Base-by-base conservation (phyloP, 352 stramenopile species). In the Thalassiosira livingstoniorum region DNA sequence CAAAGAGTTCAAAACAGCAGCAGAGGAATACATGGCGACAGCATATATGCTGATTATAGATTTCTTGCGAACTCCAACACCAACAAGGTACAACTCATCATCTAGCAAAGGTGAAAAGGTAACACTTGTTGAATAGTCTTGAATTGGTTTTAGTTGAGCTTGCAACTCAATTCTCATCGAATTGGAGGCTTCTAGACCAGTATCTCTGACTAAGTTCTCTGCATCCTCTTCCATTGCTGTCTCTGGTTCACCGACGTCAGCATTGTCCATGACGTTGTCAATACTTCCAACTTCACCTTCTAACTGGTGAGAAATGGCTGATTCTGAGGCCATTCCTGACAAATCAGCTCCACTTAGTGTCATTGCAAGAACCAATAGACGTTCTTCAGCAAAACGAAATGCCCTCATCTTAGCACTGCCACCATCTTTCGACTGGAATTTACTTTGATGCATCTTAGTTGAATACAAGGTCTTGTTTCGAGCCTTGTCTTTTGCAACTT, bases 51-150 rank as follows among this genome's bases (percentile, higher is more conserved):
- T 90, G 58, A 90, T 82, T 15, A 82, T 78, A 34, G 79, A 83
- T 67, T 91, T 91, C 55, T 88, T 86, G 21, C 85, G 57, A 1
- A 91, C 87, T n/a, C 85, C 87, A 7, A 87, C 87, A 18, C 85
- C 87, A 82, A 90, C 83, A 15, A 91, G 53, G 37, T 75, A 51
- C 1, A 86, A 47, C 15, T 73, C 85, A 32, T 63, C 53, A 23
- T 81, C 78, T 7, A 81, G 39, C 42, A 69, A 75, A 29, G 47
- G 43, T 4, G 67, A 61, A 79, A 92, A 92, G 7, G 62, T 31
- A 51, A 92, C 86, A 13, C 79, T 70, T n/a, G 85, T 91, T 2
- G 85, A 77, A 27, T 68, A 76, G 39, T 92, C 87, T 62, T 72
- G 23, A 4, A 72, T 27, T 11, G 43, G 64, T 32, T 63, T 72